A percentile compares a stretch with the other conserved stretches of the same genome.
Conservation (phyloP, 306 rosid genomes). For the Luffa aegyptiaca region DNA sequence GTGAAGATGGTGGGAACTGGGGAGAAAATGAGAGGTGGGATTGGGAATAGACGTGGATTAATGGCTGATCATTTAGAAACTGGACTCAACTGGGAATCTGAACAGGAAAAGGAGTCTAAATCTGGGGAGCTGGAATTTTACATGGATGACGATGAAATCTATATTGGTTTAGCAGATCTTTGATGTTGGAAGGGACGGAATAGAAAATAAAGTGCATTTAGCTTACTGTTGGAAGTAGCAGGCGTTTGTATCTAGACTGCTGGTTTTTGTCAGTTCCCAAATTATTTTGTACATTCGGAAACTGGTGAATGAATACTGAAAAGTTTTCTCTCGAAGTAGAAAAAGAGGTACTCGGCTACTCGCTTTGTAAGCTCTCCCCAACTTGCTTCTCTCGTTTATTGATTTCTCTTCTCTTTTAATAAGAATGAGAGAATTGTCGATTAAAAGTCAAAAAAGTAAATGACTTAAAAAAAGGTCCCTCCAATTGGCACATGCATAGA, state of each 20-base stretch:
- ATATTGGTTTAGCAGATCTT: constrained; percentile 18
- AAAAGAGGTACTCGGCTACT: not conserved
- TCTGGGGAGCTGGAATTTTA: constrained; percentile 30
- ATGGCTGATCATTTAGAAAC: not conserved
- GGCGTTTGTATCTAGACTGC: not conserved
- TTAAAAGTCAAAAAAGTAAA: not conserved
- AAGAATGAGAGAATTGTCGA: not conserved
- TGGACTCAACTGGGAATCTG: not conserved
- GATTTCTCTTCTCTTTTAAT: not conserved
- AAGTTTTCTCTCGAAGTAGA: not conserved
- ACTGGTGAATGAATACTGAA: not conserved
- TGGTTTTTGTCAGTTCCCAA: not conserved
- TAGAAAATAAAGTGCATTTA: not conserved
- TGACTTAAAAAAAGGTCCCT: not conserved
- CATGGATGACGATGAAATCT: constrained; percentile 35
- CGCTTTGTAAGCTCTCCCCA: not conserved
- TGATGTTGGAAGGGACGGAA: constrained; percentile 6
- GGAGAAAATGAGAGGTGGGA: constrained; percentile 18
- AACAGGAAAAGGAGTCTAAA: not conserved
- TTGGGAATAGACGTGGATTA: not conserved
- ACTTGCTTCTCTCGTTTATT: not conserved
- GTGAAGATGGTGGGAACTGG: constrained; percentile 22
- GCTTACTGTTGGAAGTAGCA: not conserved
- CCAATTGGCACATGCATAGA: not conserved
- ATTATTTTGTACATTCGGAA: not conserved